Evolutionary conservation across 2,329 filamentous ascomycete genomes (phyloP), one percentile per base, ranked within the genome.

Genomic region (Thyridium curvatum): DNA sequence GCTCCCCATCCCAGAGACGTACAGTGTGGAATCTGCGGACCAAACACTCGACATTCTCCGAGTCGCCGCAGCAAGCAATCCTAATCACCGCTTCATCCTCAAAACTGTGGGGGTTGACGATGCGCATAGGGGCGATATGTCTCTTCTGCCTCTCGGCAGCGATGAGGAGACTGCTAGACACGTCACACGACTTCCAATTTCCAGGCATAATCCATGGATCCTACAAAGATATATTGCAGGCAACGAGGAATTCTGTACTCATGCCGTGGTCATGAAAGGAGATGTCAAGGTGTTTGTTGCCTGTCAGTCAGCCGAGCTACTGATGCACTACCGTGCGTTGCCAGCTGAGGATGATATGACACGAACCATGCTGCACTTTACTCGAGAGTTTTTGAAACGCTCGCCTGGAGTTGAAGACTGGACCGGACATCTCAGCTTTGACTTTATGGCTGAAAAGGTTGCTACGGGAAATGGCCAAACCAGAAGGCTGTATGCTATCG

Each of bases 371-470:
- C 67, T 82, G 1, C 61, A 61, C 2, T 86, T 88, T 49, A 88
- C 84, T 1, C 55, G 71, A 39, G 62, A 58, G 10, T 79, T 83
- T 39, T 77, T 77, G 0, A 53, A 55, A 3, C 66, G 33, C 63
- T 70, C 17, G 71, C 72, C 1, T 38, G 56, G 12, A 50, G 54
- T 3, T 63, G 46, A 52, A 1, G 37, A 35, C 0, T 64, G 85
- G 51, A 87, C 82, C 0, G 85, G 85, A 0, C 86, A 90, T 53
- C 55, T 89, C 26, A 82, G 75, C 14, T 82, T 90, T 39, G 80
- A 86, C 53, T 82, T 90, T 45, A 62, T 88, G 46, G 72, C 84
- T 3, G 69, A 77, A 35, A 62, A 71, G 35, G 53, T 61, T 30
- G 45, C 40, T 18, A 52, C 45, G 32, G 56, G 10, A 6, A 26